Percentiles rank a stretch among this genome's conserved stretches.
phyloP scores from a whole-genome alignment of 1,284 basidiomycete genomes.

The Ganoderma resinaceum region DNA sequence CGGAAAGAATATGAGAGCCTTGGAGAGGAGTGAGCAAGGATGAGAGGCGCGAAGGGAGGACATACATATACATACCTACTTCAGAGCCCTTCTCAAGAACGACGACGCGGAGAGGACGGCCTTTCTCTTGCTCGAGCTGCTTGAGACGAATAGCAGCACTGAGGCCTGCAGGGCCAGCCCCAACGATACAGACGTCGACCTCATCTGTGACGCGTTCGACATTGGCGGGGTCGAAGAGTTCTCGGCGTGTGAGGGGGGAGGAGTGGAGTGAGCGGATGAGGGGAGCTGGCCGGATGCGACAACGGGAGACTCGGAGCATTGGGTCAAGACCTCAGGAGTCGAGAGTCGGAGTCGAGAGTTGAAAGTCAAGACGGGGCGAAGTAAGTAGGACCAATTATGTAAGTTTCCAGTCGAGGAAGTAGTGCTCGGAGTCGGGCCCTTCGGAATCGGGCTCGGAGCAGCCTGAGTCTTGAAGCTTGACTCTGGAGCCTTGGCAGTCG shows the following conservation, averaged over 20 bases:
- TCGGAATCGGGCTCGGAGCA: too few species aligned
- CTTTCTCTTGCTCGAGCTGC: slow-evolving; percentile 87
- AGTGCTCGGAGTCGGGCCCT: too few species aligned
- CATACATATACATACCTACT: slow-evolving; percentile 82
- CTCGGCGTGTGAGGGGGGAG: slow-evolving; percentile 41
- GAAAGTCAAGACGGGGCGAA: too few species aligned
- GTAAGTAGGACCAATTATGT: too few species aligned
- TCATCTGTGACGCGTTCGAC: slow-evolving; percentile 86
- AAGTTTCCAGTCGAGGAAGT: too few species aligned
- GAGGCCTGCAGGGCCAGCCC: slow-evolving; percentile 94
- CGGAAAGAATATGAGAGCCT: slow-evolving; percentile 97
- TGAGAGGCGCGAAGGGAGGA: slow-evolving; percentile 27
- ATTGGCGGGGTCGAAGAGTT: slow-evolving; percentile 52
- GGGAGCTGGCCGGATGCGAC: slow-evolving; percentile 7
- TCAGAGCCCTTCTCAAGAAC: slow-evolving; percentile 96
- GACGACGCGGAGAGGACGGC: slow-evolving; percentile 88
- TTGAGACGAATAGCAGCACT: slow-evolving; percentile 97
- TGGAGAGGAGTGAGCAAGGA: slow-evolving; percentile 9
- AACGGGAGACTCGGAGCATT: slow-evolving; percentile 28
- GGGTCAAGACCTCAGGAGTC: neutral
- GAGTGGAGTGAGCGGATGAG: slow-evolving; percentile 37
- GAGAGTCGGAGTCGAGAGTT: neutral
- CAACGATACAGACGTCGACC: slow-evolving; percentile 97
- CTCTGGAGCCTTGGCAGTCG: too few species aligned
- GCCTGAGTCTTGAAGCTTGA: too few species aligned